phyloP scores from a whole-genome alignment of 2,329 filamentous ascomycete genomes.

The Colletotrichum spaethianum region DNA sequence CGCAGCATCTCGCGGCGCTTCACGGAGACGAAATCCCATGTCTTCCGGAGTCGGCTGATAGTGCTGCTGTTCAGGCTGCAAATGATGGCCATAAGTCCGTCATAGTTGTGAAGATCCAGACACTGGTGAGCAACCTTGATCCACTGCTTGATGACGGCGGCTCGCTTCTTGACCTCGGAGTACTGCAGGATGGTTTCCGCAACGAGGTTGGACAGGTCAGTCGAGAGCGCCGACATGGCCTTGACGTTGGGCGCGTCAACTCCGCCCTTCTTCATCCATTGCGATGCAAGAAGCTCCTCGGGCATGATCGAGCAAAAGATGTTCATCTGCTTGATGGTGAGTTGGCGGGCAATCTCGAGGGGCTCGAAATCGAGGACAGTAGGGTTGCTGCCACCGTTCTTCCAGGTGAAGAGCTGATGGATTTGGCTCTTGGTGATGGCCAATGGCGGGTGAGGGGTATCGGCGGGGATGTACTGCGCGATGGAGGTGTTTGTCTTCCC shows the following conservation, averaged over 20 bases:
- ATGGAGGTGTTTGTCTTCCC: conserved; percentile 88
- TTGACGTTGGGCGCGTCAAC: conserved; percentile 89
- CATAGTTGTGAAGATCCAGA: conserved; percentile 93
- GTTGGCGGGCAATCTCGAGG: conserved; percentile 89
- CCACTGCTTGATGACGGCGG: conserved; percentile 95
- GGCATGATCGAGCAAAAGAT: conserved; percentile 94
- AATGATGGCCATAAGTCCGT: conserved; percentile 96
- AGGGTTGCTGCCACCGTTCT: conserved; percentile 77
- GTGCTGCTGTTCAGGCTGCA: conserved; percentile 94
- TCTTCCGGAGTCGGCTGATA: conserved; percentile 88
- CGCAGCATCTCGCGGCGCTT: conserved; percentile 88
- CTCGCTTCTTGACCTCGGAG: conserved; percentile 93
- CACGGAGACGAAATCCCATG: conserved; percentile 89
- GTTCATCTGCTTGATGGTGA: conserved; percentile 91
- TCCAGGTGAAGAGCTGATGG: conserved; percentile 80
- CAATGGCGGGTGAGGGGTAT: conserved; percentile 79
- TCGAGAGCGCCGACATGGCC: conserved; percentile 93
- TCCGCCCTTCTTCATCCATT: conserved; percentile 92
- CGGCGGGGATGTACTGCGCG: conserved; percentile 77
- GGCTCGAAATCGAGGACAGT: conserved; percentile 92
- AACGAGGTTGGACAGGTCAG: conserved; percentile 92
- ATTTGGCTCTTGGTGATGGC: conserved; percentile 83
- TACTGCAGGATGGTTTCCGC: conserved; percentile 91
- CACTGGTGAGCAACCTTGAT: conserved; percentile 93
- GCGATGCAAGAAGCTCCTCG: conserved; percentile 90